Percentiles rank a stretch among this genome's conserved stretches.
Evolutionary conservation across 306 rosid genomes (phyloP).

Genomic region (Argentina anserina): DNA sequence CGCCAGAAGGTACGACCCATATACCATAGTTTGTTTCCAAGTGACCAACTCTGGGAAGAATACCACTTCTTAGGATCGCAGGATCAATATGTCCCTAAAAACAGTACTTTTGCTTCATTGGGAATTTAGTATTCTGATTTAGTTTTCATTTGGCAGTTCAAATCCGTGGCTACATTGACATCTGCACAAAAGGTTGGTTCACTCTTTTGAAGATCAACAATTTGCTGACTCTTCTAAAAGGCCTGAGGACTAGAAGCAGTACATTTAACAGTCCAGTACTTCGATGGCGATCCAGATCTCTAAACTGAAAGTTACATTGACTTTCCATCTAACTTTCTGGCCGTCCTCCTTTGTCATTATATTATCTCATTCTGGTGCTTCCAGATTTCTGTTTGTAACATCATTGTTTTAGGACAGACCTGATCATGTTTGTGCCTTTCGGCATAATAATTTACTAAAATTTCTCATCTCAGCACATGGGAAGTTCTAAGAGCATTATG

Average conservation of each 20-base stretch:
- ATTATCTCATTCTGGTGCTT: slow-evolving; percentile 37
- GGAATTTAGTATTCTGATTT: not conserved
- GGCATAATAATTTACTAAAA: slow-evolving; percentile 26
- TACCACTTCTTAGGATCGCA: not conserved
- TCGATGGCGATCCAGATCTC: slow-evolving; percentile 25
- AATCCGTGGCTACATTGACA: slow-evolving; percentile 55
- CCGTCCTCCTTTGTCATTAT: slow-evolving; percentile 17
- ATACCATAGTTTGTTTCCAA: not conserved
- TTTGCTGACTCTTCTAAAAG: slow-evolving; percentile 23
- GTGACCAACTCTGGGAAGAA: not conserved
- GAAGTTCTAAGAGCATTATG: slow-evolving; percentile 25
- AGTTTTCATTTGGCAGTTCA: slow-evolving; percentile 53
- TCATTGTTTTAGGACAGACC: slow-evolving; percentile 26
- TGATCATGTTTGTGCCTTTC: slow-evolving; percentile 8
- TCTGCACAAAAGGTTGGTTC: slow-evolving; percentile 43
- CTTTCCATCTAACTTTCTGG: slow-evolving; percentile 19
- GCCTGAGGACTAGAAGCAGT: slow-evolving; percentile 15
- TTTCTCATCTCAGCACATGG: slow-evolving; percentile 16
- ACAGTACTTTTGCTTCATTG: not conserved
- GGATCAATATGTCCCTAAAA: not conserved
- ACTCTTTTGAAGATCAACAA: slow-evolving; percentile 44
- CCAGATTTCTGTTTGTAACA: slow-evolving; percentile 42
- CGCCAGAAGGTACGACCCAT: slow-evolving; percentile 54
- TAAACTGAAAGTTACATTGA: slow-evolving; percentile 10
- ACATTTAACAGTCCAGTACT: slow-evolving; percentile 14